Conservation (phyloP, 768 basidiomycete species). For the Grammothele lineata region DNA sequence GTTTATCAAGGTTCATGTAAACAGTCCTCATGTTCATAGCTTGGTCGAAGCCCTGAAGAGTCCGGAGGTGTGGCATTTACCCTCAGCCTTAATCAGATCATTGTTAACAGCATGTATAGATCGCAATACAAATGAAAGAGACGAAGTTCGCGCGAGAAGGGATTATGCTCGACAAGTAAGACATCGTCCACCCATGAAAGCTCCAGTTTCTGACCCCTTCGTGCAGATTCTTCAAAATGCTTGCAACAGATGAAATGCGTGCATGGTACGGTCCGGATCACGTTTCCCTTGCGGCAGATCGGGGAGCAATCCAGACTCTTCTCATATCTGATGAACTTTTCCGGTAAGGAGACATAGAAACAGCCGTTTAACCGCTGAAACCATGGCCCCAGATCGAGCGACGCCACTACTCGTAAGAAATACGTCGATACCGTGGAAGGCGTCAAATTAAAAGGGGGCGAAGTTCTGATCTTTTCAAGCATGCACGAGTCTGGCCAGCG, state of each 20-base stretch:
- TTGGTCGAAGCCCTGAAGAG: constrained; percentile 91
- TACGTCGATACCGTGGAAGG: constrained; percentile 88
- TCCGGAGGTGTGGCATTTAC: constrained; percentile 63
- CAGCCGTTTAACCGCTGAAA: too few relatives aligned
- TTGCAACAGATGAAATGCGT: constrained; percentile 88
- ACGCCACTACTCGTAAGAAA: constrained; percentile 70
- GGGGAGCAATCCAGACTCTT: constrained; percentile 91
- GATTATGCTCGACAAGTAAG: constrained; percentile 80
- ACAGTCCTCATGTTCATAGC: constrained; percentile 93
- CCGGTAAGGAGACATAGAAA: constrained; percentile 44
- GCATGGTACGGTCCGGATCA: constrained; percentile 99
- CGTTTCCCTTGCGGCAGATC: constrained; percentile 84
- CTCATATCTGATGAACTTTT: constrained; percentile 95
- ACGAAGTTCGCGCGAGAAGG: constrained; percentile 97
- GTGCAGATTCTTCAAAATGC: constrained; percentile 97
- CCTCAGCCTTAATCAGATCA: not conserved
- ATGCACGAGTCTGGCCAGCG: constrained; percentile 99
- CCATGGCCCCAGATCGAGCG: constrained; percentile 57
- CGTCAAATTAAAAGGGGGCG: constrained; percentile 83
- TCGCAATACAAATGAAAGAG: constrained; percentile 75
- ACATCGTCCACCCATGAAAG: not conserved
- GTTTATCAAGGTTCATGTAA: constrained; percentile 86
- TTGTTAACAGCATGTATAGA: constrained; percentile 36
- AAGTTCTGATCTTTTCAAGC: constrained; percentile 95
- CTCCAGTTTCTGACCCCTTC: not conserved